A percentile compares a stretch with the other conserved stretches of the same genome.
phyloP scores from a whole-genome alignment of 2,329 filamentous ascomycete species.

The Botrytis elliptica region DNA sequence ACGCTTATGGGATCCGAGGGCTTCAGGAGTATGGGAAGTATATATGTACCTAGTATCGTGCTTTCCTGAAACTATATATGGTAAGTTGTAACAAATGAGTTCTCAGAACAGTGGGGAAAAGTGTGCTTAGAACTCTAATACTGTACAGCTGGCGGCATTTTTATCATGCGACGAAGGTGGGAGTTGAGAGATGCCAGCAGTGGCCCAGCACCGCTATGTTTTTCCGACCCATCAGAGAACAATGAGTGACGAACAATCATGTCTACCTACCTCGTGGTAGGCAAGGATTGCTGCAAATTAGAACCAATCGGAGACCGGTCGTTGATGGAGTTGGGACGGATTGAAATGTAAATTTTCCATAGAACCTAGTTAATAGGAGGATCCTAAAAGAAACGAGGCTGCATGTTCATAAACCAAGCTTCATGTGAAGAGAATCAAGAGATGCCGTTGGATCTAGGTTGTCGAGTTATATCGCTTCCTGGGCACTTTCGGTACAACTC shows the following conservation, averaged over 20 bases:
- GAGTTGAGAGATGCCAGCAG: background rate
- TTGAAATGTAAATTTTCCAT: conserved; percentile 3
- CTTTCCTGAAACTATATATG: background rate
- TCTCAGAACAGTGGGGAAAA: background rate
- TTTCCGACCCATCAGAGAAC: background rate
- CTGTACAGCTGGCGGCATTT: conserved; percentile 3
- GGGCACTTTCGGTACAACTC: background rate
- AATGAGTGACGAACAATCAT: conserved; percentile 13
- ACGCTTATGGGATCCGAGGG: background rate
- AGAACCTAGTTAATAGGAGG: background rate
- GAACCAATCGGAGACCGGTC: background rate
- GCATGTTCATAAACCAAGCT: background rate
- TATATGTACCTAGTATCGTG: background rate
- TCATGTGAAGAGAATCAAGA: background rate
- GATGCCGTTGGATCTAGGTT: background rate
- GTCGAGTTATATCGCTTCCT: background rate
- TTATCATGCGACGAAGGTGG: background rate
- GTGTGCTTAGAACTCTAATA: background rate
- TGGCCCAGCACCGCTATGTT: background rate
- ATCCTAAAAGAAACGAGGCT: conserved; percentile 6
- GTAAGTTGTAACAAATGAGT: background rate
- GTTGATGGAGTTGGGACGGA: background rate
- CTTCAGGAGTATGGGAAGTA: background rate
- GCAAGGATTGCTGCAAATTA: conserved; percentile 6
- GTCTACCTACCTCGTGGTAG: conserved; percentile 17